Conservation (phyloP, 139 green algal species). For the Chloropicon primus region DNA sequence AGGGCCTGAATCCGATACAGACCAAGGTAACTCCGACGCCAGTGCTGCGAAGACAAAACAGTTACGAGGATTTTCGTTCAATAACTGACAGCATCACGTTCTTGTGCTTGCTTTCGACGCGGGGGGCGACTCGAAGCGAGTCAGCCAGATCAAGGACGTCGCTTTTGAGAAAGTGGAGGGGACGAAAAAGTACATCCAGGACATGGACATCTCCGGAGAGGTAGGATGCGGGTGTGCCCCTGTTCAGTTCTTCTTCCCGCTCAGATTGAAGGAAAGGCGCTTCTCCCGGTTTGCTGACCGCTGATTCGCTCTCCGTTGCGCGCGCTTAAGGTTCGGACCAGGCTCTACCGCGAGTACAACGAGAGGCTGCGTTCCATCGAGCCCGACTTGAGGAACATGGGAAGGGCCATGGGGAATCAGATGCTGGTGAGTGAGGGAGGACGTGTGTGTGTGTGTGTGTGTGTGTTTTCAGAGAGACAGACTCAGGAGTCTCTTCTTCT, state of each 20-base stretch:
- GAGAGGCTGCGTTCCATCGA: not conserved
- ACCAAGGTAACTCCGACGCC: not conserved
- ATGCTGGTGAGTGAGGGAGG: not conserved
- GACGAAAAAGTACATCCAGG: not conserved
- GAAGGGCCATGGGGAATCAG: not conserved
- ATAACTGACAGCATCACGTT: too few relatives aligned
- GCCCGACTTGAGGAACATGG: not conserved
- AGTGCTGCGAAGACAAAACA: not conserved
- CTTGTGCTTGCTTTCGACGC: too few relatives aligned
- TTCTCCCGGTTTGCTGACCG: too few relatives aligned
- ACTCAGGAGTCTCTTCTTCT: too few relatives aligned
- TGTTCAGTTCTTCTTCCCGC: too few relatives aligned
- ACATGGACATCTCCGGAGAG: not conserved
- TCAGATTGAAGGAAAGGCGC: too few relatives aligned
- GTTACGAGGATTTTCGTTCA: too few relatives aligned
- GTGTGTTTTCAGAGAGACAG: too few relatives aligned
- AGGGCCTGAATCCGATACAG: not conserved
- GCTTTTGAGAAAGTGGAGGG: not conserved
- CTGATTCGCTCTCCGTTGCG: too few relatives aligned
- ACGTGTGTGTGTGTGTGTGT: too few relatives aligned
- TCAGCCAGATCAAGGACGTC: not conserved
- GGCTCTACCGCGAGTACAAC: not conserved
- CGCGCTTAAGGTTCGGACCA: not conserved
- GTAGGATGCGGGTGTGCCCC: too few relatives aligned
- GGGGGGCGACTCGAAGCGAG: too few relatives aligned